Base-by-base conservation (phyloP, 78 protist species). In the Dictyostelium brefeldianum region DNA sequence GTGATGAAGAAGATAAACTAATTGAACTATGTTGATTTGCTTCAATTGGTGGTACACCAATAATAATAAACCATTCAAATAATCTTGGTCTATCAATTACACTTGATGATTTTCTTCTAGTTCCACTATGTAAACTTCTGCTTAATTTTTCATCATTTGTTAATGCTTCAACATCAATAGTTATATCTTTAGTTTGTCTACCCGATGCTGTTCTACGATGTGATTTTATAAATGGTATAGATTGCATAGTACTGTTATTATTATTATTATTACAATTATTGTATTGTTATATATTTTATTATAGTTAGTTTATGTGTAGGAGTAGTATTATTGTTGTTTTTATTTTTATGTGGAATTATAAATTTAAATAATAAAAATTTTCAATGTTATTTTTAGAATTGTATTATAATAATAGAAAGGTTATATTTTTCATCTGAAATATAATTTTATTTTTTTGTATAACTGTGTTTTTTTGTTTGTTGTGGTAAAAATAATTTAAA, bases 131-230 rank as follows among this genome's bases (percentile, higher is more conserved):
- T n/a, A 70, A 31, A 15, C 15, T 17, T 31, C 93, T 25, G 14
- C 73, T 50, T 15, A 87, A 2, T 15, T 74, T 47, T 43, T 87
- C 93, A 36, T 87, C 93, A 18, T 56, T 59, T 17, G 93, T 87
- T 17, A 87, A 46, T 54, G 81, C 56, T n/a, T 87, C 93, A 8
- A 87, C 93, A 87, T 87, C 81, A 7, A 84, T 29, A 9, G 92
- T 74, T 6, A 87, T 77, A 77, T 87, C 93, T 36, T 77, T 27
- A 31, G 51, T 46, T 25, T 64, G 57, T 59, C 83, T 77, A n/a
- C 93, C 93, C 7, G 81, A 70, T 43, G 83, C 59, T 54, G 93
- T 87, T 78, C 93, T 87, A 51, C 54, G 57, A 51, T 87, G 93
- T 59, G 65, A 22, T 46, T 87, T 87, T 48, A 51, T 31, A 77